Evolutionary conservation across 2,329 filamentous ascomycete genomes (phyloP).

Genomic region (Epichloe sibirici): DNA sequence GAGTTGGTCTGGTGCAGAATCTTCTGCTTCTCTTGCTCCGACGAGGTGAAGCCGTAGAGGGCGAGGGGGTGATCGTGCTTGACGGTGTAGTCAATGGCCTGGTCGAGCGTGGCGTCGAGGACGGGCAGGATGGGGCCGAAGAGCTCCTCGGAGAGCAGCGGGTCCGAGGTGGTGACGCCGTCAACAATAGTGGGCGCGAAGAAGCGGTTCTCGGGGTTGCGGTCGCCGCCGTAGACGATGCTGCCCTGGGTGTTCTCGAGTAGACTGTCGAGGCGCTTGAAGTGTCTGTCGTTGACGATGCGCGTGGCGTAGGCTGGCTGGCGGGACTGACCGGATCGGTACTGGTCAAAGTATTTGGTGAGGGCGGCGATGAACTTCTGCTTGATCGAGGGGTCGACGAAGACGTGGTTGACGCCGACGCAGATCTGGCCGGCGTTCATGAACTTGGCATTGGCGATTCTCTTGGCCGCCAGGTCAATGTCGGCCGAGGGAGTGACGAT

Average conservation of each 20-base stretch:
- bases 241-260: conserved; percentile 24
- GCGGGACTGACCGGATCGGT: conserved; percentile 4
- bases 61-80: conserved; percentile 23
- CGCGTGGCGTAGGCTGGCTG: conserved; percentile 10
- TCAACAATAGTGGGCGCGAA: conserved; percentile 27
- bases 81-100: conserved; percentile 19
- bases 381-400: conserved; percentile 27
- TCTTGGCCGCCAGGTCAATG: conserved; percentile 28
- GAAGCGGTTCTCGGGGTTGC: conserved; percentile 16
- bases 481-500: conserved; percentile 29
- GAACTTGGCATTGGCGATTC: conserved; percentile 30
- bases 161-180: conserved; percentile 22
- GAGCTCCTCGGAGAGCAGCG: conserved; percentile 30
- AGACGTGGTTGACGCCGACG: conserved; percentile 27
- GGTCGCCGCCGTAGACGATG: conserved; percentile 22
- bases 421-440: conserved; percentile 25
- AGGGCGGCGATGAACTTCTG: conserved; percentile 24
- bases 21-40: conserved; percentile 21
- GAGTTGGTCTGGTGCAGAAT: conserved; percentile 20
- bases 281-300: conserved; percentile 32
- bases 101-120: conserved; percentile 18
- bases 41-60: conserved; percentile 28
- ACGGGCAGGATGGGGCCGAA: conserved; percentile 32
- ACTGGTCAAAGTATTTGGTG: conserved; percentile 19
- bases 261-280: conserved; percentile 25